Conservation (phyloP, 83 land plant species). For the Picea abies region DNA sequence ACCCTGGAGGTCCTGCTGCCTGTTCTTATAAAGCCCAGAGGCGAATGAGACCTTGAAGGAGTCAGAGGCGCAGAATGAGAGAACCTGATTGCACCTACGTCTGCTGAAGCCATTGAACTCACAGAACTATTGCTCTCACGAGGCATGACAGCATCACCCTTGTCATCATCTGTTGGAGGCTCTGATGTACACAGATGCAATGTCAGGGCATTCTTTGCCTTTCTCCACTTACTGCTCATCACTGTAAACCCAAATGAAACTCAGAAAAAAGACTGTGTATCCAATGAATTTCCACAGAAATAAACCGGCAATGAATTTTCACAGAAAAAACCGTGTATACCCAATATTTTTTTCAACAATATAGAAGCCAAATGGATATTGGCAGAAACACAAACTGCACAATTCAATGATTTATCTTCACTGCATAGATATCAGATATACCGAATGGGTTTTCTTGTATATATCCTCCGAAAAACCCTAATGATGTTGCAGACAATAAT, state of each 20-base stretch:
- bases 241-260: not conserved
- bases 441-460: no score
- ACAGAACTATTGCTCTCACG: not conserved
- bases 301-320: no score
- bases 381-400: no score
- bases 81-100: not conserved
- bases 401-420: no score
- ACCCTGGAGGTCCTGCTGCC: slow-evolving; percentile 17
- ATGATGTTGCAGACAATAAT: no score
- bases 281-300: no score
- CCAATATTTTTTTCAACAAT: no score
- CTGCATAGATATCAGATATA: no score
- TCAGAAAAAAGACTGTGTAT: not conserved
- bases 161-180: slow-evolving; percentile 28
- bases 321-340: no score
- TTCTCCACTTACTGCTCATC: slow-evolving; percentile 40
- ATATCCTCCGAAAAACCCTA: no score
- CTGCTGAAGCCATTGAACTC: not conserved
- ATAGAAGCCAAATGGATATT: no score
- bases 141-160: not conserved
- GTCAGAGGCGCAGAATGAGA: slow-evolving; percentile 6
- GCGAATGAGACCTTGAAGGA: slow-evolving; percentile 5
- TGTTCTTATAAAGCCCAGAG: slow-evolving; percentile 11
- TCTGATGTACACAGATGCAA: slow-evolving; percentile 28
- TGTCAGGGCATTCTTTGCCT: slow-evolving; percentile 44